phyloP scores from a whole-genome alignment of 192 early-diverging fungal genomes.

The Coemansia reversa region DNA sequence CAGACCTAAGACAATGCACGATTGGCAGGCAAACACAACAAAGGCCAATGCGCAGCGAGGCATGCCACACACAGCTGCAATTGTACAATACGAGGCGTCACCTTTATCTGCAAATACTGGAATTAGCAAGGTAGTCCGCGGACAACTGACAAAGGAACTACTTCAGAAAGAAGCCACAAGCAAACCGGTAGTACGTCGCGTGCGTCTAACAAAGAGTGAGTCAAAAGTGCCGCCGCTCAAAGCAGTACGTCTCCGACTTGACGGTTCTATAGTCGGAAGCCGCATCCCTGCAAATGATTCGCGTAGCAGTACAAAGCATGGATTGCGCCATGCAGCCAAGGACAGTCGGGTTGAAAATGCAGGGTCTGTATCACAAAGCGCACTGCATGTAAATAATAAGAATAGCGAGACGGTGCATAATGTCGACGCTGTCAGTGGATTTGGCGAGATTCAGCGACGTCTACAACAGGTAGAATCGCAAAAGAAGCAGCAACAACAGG shows the following conservation, averaged over 20 bases:
- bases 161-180: constrained; percentile 30
- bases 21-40: constrained; percentile 13
- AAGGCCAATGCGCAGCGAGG: constrained; percentile 12
- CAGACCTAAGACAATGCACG: constrained; percentile 13
- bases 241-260: constrained; percentile 39
- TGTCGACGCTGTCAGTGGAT: constrained; percentile 20
- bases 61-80: constrained; percentile 12
- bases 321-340: constrained; percentile 19
- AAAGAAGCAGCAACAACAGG: constrained; percentile 29
- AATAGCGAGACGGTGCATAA: not conserved
- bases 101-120: constrained; percentile 26
- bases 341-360: constrained; percentile 9
- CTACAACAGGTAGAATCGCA: constrained; percentile 35
- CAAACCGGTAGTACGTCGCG: constrained; percentile 31
- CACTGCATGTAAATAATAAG: not conserved
- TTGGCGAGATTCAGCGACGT: constrained; percentile 32
- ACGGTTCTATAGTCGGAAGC: constrained; percentile 34
- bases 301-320: not conserved
- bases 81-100: constrained; percentile 35
- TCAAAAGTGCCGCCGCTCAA: constrained; percentile 46
- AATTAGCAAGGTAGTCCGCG: constrained; percentile 36
- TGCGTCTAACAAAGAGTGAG: constrained; percentile 46
- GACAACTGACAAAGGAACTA: constrained; percentile 29
- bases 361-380: not conserved
- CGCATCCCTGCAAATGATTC: not conserved